Evolutionary conservation across 2,329 filamentous ascomycete genomes (phyloP).

Genomic region (Phaeosphaeriaceae sp.): DNA sequence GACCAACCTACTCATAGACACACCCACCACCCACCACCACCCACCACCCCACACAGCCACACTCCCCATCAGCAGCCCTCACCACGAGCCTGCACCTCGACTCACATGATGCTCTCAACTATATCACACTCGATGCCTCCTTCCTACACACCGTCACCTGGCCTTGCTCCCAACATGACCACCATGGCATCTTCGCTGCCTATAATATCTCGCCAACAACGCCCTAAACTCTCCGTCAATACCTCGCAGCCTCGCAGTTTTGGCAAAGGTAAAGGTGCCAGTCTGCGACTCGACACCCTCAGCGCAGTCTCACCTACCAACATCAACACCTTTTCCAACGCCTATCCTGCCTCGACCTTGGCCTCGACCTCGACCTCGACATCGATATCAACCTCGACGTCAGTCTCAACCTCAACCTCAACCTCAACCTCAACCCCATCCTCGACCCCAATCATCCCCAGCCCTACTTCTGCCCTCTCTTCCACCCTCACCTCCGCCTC

Average conservation of each 20-base stretch:
- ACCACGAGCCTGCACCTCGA: constrained; percentile 2
- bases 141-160: constrained; percentile 36
- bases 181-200: constrained; percentile 55
- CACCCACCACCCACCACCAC: too few relatives aligned
- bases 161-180: constrained; percentile 46
- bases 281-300: constrained; percentile 60
- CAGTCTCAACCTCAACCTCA: constrained; percentile 36
- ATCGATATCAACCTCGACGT: constrained; percentile 46
- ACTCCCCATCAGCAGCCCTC: constrained; percentile 6
- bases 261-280: constrained; percentile 60
- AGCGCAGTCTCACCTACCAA: constrained; percentile 65
- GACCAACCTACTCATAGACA: too few relatives aligned
- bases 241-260: constrained; percentile 59
- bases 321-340: constrained; percentile 67
- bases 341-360: constrained; percentile 50
- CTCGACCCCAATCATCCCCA: constrained; percentile 42
- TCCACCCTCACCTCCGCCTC: constrained; percentile 50
- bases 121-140: constrained; percentile 42
- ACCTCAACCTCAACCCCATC: constrained; percentile 32
- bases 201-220: constrained; percentile 50
- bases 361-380: constrained; percentile 38
- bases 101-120: constrained; percentile 47
- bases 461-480: constrained; percentile 47
- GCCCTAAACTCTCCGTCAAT: constrained; percentile 67
- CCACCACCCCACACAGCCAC: neutral